Evolutionary conservation across 345 rosid genomes (phyloP).

Genomic region (Hypericum perforatum): DNA sequence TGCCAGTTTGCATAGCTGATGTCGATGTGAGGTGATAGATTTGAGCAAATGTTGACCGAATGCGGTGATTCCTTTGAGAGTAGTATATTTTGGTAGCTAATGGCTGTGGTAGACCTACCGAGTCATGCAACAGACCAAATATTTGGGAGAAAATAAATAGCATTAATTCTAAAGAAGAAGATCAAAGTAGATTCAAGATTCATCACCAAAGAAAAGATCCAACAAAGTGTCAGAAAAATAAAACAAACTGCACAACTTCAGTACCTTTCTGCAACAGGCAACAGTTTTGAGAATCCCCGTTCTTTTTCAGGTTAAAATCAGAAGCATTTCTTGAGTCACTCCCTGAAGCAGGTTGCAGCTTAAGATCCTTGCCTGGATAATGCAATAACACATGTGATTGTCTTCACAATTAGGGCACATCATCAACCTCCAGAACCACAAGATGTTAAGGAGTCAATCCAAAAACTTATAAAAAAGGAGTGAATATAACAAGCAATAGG

Average conservation of each 20-base stretch:
- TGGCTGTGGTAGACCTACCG: constrained; percentile 38
- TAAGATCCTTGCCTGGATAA: constrained; percentile 24
- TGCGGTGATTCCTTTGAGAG: constrained; percentile 39
- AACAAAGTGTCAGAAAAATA: constrained; percentile 2
- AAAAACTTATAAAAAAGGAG: too few relatives aligned
- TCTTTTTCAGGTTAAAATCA: constrained; percentile 7
- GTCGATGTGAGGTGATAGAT: constrained; percentile 21
- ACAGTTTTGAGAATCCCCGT: constrained; percentile 12
- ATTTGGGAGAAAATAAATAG: constrained; percentile 5
- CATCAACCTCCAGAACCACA: too few relatives aligned
- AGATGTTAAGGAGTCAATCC: too few relatives aligned
- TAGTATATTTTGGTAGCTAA: constrained; percentile 46
- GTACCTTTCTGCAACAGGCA: constrained; percentile 21
- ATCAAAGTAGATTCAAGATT: constrained; percentile 2
- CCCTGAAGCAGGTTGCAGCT: constrained; percentile 11
- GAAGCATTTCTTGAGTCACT: constrained; percentile 14
- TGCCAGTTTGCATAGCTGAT: constrained; percentile 14
- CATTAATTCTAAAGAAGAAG: constrained; percentile 5
- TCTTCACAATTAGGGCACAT: too few relatives aligned
- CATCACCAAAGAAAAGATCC: constrained; percentile 1
- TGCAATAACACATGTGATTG: not conserved
- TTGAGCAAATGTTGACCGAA: constrained; percentile 27
- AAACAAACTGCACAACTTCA: not conserved
- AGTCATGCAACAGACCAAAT: constrained; percentile 2
- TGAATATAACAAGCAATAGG: too few relatives aligned